These are phyloP conservation scores for Fraxinus dipetala DNA, from an alignment of 305 asterid species.

Conservation along the genomic window DNA sequence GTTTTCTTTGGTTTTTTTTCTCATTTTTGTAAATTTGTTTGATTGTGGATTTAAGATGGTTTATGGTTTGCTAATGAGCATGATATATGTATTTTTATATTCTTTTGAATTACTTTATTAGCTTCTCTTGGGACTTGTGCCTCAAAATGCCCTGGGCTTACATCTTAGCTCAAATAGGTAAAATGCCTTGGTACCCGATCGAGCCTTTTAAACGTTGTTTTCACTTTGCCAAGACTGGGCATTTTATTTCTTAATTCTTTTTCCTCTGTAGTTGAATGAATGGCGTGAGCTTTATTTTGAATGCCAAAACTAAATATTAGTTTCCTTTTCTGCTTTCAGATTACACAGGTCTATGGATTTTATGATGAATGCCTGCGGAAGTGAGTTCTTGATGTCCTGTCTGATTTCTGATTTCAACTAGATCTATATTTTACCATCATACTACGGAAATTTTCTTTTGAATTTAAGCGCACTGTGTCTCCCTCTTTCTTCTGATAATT, in stretches of 20 bases:
- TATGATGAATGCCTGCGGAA: constrained; percentile 95
- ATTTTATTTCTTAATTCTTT: neutral
- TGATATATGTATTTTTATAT: neutral
- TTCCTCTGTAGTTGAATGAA: neutral
- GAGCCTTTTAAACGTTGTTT: neutral
- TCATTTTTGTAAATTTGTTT: neutral
- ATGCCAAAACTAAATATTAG: constrained; percentile 7
- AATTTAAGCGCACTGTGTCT: neutral
- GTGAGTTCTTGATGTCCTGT: constrained; percentile 52
- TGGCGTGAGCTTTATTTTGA: constrained; percentile 8
- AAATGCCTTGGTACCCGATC: neutral
- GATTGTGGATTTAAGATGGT: neutral
- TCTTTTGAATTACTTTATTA: neutral
- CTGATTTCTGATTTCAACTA: constrained; percentile 21
- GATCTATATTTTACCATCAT: constrained; percentile 13
- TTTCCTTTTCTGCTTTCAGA: constrained; percentile 53
- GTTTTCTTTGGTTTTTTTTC: neutral
- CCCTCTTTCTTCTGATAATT: neutral
- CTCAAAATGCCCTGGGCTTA: neutral
- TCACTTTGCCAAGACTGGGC: neutral
- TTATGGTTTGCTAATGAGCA: neutral
- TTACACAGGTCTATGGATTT: constrained; percentile 96
- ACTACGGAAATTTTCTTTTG: constrained; percentile 13
- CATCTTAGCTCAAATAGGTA: neutral
- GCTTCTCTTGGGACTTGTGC: neutral